Evolutionary conservation across 2,329 filamentous ascomycete species (phyloP).

Genomic region (Thielaviopsis euricoi): DNA sequence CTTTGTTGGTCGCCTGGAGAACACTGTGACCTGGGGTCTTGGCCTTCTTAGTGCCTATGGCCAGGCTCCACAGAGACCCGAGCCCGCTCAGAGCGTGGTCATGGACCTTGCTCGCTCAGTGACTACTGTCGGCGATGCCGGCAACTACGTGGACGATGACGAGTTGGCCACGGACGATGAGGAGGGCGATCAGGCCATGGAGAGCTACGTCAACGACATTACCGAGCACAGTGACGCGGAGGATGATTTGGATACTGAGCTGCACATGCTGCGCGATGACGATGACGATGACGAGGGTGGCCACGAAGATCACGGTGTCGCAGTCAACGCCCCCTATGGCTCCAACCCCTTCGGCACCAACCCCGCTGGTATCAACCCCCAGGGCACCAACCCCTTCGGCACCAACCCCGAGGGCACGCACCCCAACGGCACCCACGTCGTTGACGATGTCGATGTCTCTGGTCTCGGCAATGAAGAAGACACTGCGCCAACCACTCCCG

Average conservation of each 20-base stretch:
- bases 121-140: not conserved
- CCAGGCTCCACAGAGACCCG: slow-evolving; percentile 6
- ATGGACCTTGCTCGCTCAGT: slow-evolving; percentile 3
- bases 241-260: not conserved
- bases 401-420: not conserved
- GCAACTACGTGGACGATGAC: not conserved
- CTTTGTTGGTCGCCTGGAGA: slow-evolving; percentile 9
- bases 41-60: slow-evolving; percentile 8
- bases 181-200: not conserved
- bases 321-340: not conserved
- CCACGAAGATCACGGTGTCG: slow-evolving; percentile 4
- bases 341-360: not conserved
- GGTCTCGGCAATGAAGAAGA: too few relatives aligned
- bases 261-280: slow-evolving; percentile 2
- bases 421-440: not conserved
- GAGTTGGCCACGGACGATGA: not conserved
- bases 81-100: slow-evolving; percentile 10
- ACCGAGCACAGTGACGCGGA: not conserved
- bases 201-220: slow-evolving; percentile 1
- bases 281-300: slow-evolving; percentile 6
- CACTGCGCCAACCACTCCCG: slow-evolving; percentile 10
- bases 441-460: not conserved
- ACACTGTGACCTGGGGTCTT: slow-evolving; percentile 8
- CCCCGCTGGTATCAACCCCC: not conserved
- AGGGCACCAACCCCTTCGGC: not conserved